Base-by-base conservation (phyloP, 2,329 filamentous ascomycete genomes). In the Myriangium duriaei region DNA sequence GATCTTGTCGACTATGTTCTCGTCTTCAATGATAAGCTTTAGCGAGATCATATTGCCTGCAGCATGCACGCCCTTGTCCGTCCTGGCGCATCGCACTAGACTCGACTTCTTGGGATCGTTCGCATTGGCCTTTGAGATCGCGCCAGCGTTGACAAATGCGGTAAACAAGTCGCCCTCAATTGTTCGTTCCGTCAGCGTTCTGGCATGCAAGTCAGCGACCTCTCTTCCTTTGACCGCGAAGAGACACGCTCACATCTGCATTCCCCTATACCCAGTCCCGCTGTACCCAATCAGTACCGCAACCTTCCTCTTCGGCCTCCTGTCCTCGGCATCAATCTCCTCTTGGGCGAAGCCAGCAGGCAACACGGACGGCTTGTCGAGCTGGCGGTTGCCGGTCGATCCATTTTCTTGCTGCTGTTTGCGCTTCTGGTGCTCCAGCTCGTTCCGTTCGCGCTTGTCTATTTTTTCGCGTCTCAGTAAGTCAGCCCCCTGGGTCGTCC, bases 51-150 rank as follows among this genome's bases (percentile, higher is more conserved):
- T 79, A 54, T 96, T 96, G 37, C 88, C 91, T 1, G 88, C 88
- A 1, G 88, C 88, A 58, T 96, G 88, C 2, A 96, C 88, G 39
- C 91, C 91, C 67, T 96, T 98, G 64, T 98, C 91, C 0, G 91
- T 98, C 46, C 91, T 74, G 3, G 91, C 91, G 59, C 91, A 98
- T 47, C 91, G 80, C 38, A 94, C 83, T 32, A 98, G 73, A 37
- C 85, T 87, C 2, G 86, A 93, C 62, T 98, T 98, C 60, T 92
- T 93, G 3, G 88, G 91, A 55, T 98, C 91, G 50, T 93, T 79
- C 14, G 91, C 91, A 55, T 98, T 98, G 45, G 85, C 85, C 60
- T 96, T 96, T 34, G 87, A 92, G 44, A 98, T 94, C 28, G 91
- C 87, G 12, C 87, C 83, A 3, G 91, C 87, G 3, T 77, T 76